A percentile compares a stretch with the other conserved stretches of the same genome.
Conservation (phyloP, 2,329 filamentous ascomycete genomes). For the Scolecobasidium constrictum region DNA sequence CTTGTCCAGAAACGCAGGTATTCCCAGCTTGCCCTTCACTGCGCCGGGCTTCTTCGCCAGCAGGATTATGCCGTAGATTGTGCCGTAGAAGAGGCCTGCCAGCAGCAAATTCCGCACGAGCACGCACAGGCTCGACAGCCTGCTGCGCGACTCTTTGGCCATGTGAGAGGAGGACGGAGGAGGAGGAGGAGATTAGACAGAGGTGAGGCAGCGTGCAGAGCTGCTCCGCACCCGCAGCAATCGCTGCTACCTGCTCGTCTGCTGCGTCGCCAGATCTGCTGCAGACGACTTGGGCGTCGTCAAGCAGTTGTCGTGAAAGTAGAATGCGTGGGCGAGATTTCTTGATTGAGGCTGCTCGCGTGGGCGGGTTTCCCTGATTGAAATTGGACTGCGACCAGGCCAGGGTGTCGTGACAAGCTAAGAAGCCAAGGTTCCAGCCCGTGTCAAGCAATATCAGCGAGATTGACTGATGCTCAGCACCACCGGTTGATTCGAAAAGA, state of each 20-base stretch:
- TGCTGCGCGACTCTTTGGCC: slow-evolving; percentile 4
- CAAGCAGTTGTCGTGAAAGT: not conserved
- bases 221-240: slow-evolving; percentile 7
- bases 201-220: slow-evolving; percentile 6
- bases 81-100: slow-evolving; percentile 29
- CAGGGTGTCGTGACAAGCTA: no score
- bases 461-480: no score
- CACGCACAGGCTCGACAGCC: slow-evolving; percentile 15
- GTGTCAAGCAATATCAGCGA: no score
- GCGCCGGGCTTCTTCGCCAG: slow-evolving; percentile 29
- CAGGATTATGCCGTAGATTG: slow-evolving; percentile 30
- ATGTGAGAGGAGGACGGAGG: not conserved
- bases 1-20: slow-evolving; percentile 30
- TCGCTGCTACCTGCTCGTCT: slow-evolving; percentile 6
- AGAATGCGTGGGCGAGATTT: not conserved
- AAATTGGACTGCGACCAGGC: no score
- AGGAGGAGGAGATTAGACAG: no score
- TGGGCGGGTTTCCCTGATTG: no score
- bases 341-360: no score
- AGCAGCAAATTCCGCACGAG: slow-evolving; percentile 33
- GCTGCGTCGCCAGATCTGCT: slow-evolving; percentile 3
- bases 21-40: slow-evolving; percentile 29
- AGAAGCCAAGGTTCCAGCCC: no score
- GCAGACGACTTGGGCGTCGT: not conserved
- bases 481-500: no score